Evolutionary conservation across 2,329 filamentous ascomycete species (phyloP).

Genomic region (Rhynchosporium agropyri): DNA sequence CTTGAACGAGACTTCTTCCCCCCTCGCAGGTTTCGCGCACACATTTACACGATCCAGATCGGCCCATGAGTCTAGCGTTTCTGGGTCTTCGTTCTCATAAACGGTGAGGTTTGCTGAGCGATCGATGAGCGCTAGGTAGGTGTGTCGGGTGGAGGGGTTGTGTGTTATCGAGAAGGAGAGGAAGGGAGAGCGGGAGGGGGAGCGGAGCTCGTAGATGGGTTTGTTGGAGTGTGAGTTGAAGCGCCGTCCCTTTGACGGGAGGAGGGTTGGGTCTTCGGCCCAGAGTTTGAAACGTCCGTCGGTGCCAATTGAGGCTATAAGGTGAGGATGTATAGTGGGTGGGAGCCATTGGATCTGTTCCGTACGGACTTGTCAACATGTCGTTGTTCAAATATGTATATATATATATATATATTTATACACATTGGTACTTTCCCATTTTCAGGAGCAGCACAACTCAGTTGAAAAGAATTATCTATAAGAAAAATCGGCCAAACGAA

Average conservation of each 20-base stretch:
- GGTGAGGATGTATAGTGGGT: slow-evolving; percentile 80
- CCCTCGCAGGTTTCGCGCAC: slow-evolving; percentile 69
- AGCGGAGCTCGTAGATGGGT: slow-evolving; percentile 46
- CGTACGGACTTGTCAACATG: slow-evolving; percentile 6
- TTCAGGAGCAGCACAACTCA: not conserved
- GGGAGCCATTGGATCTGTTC: slow-evolving; percentile 88
- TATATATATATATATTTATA: too few species aligned
- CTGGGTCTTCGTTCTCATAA: slow-evolving; percentile 83
- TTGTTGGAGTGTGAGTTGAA: slow-evolving; percentile 77
- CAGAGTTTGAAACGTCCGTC: slow-evolving; percentile 91
- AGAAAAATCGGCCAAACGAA: slow-evolving; percentile 17
- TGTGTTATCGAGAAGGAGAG: slow-evolving; percentile 83
- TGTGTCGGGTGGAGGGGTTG: slow-evolving; percentile 77
- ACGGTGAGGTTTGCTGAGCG: slow-evolving; percentile 79
- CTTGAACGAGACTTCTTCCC: slow-evolving; percentile 85
- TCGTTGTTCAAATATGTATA: too few species aligned
- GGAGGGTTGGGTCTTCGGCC: slow-evolving; percentile 84
- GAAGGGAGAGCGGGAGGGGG: slow-evolving; percentile 50
- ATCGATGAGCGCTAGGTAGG: slow-evolving; percentile 82
- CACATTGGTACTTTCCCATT: not conserved
- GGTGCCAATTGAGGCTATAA: slow-evolving; percentile 84
- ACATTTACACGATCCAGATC: slow-evolving; percentile 77
- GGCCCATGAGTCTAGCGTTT: slow-evolving; percentile 76
- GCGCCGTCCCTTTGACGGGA: slow-evolving; percentile 72
- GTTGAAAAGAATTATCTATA: not conserved